Evolutionary conservation across 306 rosid genomes (phyloP), one percentile per base, ranked within the genome.

Genomic region (Malus sylvestris): DNA sequence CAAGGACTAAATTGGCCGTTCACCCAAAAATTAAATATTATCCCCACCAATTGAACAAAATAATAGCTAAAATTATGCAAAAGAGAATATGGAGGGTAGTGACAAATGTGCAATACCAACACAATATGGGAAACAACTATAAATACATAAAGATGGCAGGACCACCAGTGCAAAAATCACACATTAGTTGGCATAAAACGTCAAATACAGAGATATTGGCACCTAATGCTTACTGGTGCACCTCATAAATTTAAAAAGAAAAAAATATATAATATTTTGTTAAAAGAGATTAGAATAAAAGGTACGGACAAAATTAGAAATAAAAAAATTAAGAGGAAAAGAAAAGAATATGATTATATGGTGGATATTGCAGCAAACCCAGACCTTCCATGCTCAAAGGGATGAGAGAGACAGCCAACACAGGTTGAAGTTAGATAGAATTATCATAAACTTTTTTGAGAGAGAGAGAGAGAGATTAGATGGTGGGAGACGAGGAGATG

Each of bases 321-420:
- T 16, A 40, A 22, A 70, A 51, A 68, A 61, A 57, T 69, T 23
- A n/a, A 65, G 53, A 27, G 30, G 73, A 58, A 67, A 52, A 71
- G 32, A 78, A 57, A 45, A 15, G 79, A 83, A 80, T 80, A 76
- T 78, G 81, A 40, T 80, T 83, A 25, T 74, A 77, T 77, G 86
- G 77, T 76, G 85, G 83, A 81, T 79, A 73, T 79, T 81, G 86
- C 82, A 68, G 86, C 86, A 81, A 72, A 79, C 44, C 79, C 86
- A 75, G 83, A 70, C 79, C 87, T 71, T 81, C 87, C 87, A 81
- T 60, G 77, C 79, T 73, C 82, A 51, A 52, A 53, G 20, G 73
- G 78, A 77, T 72, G 89, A 87, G 87, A 55, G 86, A 79, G 84
- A 81, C 74, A 76, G 53, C 71, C 52, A 16, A 9, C 10, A 59